phyloP scores from a whole-genome alignment of 2,329 filamentous ascomycete genomes.

The Talaromyces amestolkiae region DNA sequence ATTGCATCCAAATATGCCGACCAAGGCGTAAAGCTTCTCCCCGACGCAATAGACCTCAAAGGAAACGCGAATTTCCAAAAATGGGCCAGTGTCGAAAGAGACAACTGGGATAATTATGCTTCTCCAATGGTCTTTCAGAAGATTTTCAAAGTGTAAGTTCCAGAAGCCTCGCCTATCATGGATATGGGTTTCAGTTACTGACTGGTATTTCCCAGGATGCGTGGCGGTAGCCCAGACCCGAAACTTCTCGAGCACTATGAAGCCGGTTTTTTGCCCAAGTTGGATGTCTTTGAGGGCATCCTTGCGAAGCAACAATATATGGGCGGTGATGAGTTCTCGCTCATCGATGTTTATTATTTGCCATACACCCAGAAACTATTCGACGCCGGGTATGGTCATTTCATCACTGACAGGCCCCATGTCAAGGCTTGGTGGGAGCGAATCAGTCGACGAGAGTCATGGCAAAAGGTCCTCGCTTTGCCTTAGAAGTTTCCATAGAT shows the following conservation, averaged over 20 bases:
- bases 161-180: no score
- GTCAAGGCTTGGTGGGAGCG: slow-evolving; percentile 10
- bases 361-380: slow-evolving; percentile 8
- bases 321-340: slow-evolving; percentile 22
- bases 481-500: neutral
- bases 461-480: slow-evolving; percentile 10
- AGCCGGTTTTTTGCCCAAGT: slow-evolving; percentile 19
- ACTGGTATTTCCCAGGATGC: slow-evolving; percentile 16
- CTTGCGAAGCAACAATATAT: slow-evolving; percentile 25
- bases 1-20: slow-evolving; percentile 24
- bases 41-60: slow-evolving; percentile 21
- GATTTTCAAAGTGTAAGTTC: slow-evolving; percentile 23
- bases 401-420: slow-evolving; percentile 5
- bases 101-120: slow-evolving; percentile 27
- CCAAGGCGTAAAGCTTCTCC: slow-evolving; percentile 21
- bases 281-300: slow-evolving; percentile 22
- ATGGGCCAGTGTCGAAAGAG: slow-evolving; percentile 10
- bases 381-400: neutral
- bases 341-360: slow-evolving; percentile 16
- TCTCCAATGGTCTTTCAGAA: slow-evolving; percentile 26
- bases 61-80: slow-evolving; percentile 20
- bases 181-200: neutral
- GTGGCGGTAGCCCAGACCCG: slow-evolving; percentile 18
- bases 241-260: neutral
- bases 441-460: slow-evolving; percentile 3